Conservation (phyloP, 1,139 yeast genomes). For the Geotrichum histeridarum region DNA sequence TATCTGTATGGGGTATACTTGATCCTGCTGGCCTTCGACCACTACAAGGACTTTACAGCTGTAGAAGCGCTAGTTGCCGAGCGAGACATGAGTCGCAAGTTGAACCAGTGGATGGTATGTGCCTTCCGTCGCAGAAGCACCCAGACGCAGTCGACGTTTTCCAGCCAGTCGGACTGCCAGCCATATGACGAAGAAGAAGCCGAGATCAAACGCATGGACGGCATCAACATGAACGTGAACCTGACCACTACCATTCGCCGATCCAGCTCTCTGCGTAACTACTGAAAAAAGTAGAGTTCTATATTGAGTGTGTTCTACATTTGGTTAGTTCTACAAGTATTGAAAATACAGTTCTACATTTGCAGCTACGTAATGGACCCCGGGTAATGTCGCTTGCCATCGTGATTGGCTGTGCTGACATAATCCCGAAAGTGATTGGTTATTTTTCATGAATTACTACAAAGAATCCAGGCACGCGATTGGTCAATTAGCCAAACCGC, state of each 20-base stretch:
- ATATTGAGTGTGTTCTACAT: too few species aligned
- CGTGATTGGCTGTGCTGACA: too few species aligned
- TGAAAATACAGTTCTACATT: too few species aligned
- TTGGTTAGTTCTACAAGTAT: too few species aligned
- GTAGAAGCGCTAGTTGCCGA: constrained; percentile 1
- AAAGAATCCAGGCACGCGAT: too few species aligned
- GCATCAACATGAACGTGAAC: background rate
- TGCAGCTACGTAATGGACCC: too few species aligned
- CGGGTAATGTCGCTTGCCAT: too few species aligned
- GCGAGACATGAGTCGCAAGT: constrained; percentile 9
- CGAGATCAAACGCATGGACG: background rate
- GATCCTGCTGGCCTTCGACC: constrained; percentile 13
- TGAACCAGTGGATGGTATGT: constrained; percentile 10
- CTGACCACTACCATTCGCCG: background rate
- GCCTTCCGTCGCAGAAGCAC: constrained; percentile 6
- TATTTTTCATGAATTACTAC: too few species aligned
- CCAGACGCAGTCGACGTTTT: background rate
- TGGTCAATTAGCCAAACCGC: too few species aligned
- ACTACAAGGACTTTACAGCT: constrained; percentile 6
- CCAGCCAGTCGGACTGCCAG: background rate
- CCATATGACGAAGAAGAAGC: background rate
- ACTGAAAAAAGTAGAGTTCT: too few species aligned
- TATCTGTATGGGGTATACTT: constrained; percentile 18
- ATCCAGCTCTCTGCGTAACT: background rate
- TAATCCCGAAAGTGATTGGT: too few species aligned